Evolutionary conservation across 225 moss, liverwort and hornwort species (phyloP), one percentile per base, ranked within the genome.

Genomic region (Antitrichia curtipendula): DNA sequence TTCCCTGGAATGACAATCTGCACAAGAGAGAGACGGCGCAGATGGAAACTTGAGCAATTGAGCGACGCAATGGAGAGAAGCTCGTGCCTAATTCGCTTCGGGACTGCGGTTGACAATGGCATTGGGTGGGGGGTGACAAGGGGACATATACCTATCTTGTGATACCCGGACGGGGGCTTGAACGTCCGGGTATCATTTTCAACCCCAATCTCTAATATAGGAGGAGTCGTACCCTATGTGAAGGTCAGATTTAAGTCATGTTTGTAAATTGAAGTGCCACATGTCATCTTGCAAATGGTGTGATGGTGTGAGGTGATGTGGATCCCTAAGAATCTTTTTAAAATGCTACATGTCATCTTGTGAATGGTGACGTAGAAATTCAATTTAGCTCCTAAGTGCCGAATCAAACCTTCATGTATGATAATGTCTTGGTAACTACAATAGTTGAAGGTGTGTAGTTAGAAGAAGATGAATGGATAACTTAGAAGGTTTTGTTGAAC

Each of bases 401-500:
- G 8, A 45, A 45, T 45, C 45, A 45, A 45, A 45, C 45, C 45
- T 45, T 6, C 8, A 45, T 8, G 8, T 6, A 45, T 8, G 8
- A 45, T 45, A 45, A 45, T 45, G 45, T 45, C 45, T 50, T 11
- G 50, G 16, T 10, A 50, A 10, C 50, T 50, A n/a, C n/a, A n/a
- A n/a, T n/a, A 3, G 50, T 50, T 50, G 50, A 50, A 50, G 23
- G 5, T 40, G 7, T 69, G 25, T 40, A 69, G 40, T 69, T 69
- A 25, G 69, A 69, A 69, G 40, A 40, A 24, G 40, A 41, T 69
- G 69, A 69, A 8, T 69, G 69, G n/a, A 40, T 13, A 68, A 38
- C 7, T 23, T 13, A 38, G 8, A n/a, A n/a, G 3, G 22, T 6
- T 38, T n/a, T 6, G 22, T 0, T 68, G 1, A 68, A 40, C 2